These are phyloP conservation scores for Aspergillus panamensis DNA, from an alignment of 495 filamentous ascomycete genomes.

Conservation along the genomic window DNA sequence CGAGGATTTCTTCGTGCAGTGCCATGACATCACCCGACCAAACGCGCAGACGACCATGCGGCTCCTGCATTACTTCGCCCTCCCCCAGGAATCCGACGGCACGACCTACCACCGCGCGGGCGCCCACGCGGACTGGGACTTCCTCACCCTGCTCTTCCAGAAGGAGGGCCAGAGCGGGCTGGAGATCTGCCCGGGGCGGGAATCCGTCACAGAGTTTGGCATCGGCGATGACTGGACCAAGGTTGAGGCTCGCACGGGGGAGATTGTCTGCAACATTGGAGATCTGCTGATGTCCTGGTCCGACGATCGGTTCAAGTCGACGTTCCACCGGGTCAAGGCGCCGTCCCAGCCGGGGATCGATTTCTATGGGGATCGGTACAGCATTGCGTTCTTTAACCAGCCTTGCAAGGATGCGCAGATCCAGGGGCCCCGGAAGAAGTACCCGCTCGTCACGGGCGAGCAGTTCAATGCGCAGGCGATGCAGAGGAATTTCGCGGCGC, in stretches of 20 bases:
- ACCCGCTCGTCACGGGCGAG: slow-evolving; percentile 54
- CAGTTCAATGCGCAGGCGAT: slow-evolving; percentile 57
- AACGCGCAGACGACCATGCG: slow-evolving; percentile 56
- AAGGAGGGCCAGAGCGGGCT: slow-evolving; percentile 58
- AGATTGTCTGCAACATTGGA: slow-evolving; percentile 66
- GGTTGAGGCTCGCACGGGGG: slow-evolving; percentile 52
- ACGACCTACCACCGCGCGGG: slow-evolving; percentile 57
- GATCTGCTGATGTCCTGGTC: slow-evolving; percentile 68
- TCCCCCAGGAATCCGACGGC: slow-evolving; percentile 40
- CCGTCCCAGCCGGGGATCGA: slow-evolving; percentile 50
- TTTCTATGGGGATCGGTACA: slow-evolving; percentile 57
- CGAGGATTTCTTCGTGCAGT: slow-evolving; percentile 54
- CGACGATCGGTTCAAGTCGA: slow-evolving; percentile 66
- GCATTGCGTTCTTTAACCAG: slow-evolving; percentile 66
- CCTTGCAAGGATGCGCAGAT: slow-evolving; percentile 57
- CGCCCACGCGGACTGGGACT: slow-evolving; percentile 62
- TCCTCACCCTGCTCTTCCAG: slow-evolving; percentile 64
- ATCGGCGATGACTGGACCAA: slow-evolving; percentile 61
- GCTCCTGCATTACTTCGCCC: slow-evolving; percentile 56
- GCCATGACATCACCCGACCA: slow-evolving; percentile 46
- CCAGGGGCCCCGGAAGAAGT: slow-evolving; percentile 59
- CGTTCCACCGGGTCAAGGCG: slow-evolving; percentile 60
- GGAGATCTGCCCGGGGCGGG: slow-evolving; percentile 64
- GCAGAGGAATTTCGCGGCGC: slow-evolving; percentile 52
- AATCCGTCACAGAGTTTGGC: slow-evolving; percentile 57